Conservation (phyloP, 208 protist species). For the Leptomonas seymouri region DNA sequence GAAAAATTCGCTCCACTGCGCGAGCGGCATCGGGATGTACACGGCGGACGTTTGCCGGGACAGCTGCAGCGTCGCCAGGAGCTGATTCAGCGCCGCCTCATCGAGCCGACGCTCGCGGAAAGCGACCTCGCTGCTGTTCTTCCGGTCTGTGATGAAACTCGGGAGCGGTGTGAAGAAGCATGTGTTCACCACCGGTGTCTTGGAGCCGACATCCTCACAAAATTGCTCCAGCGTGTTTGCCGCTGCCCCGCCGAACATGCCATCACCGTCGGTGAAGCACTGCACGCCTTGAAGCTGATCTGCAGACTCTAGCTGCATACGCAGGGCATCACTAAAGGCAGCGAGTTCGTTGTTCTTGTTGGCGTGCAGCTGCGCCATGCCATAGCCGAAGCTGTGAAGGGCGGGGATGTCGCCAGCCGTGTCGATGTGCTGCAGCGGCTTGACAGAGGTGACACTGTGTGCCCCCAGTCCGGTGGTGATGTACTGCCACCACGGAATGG, state of each 20-base stretch:
- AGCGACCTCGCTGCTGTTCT: constrained; percentile 26
- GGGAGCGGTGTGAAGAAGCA: constrained; percentile 61
- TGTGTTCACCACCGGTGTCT: constrained; percentile 54
- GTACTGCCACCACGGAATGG: constrained; percentile 84
- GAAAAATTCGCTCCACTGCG: constrained; percentile 66
- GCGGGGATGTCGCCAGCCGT: constrained; percentile 53
- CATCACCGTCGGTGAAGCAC: constrained; percentile 78
- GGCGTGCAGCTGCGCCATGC: constrained; percentile 38
- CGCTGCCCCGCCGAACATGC: constrained; percentile 72
- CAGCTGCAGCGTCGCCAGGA: constrained; percentile 68
- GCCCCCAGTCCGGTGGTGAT: constrained; percentile 66
- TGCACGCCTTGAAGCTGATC: constrained; percentile 77
- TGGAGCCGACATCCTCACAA: constrained; percentile 68
- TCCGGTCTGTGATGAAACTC: constrained; percentile 25
- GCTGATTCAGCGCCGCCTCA: constrained; percentile 64
- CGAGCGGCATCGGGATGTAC: constrained; percentile 72
- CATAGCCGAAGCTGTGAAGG: constrained; percentile 81
- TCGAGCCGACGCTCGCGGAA: constrained; percentile 67
- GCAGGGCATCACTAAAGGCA: constrained; percentile 42
- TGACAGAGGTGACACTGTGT: constrained; percentile 52
- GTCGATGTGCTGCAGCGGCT: constrained; percentile 52
- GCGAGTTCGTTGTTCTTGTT: constrained; percentile 35
- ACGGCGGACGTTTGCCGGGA: constrained; percentile 50
- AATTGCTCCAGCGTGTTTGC: constrained; percentile 69
- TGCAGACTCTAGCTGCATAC: constrained; percentile 62